A percentile compares a stretch with the other conserved stretches of the same genome.
These are phyloP conservation scores for Rhodotorula mucilaginosa DNA, from an alignment of 1,284 basidiomycete species.

Conservation along the genomic window DNA sequence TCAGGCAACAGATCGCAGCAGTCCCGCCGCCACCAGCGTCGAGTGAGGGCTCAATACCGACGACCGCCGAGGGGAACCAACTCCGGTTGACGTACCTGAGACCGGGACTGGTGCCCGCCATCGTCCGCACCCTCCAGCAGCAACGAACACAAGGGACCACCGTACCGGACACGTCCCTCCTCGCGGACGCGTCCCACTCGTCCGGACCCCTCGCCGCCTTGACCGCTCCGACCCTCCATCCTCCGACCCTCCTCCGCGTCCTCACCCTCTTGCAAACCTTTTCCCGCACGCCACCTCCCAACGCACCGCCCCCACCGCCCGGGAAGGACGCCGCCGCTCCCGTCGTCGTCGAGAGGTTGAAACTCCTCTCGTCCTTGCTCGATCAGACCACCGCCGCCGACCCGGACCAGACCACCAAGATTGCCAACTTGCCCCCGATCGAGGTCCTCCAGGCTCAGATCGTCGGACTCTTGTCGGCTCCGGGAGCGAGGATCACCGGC, in stretches of 20 bases:
- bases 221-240: constrained; percentile 49
- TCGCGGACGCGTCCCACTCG: constrained; percentile 40
- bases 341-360: constrained; percentile 45
- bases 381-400: constrained; percentile 43
- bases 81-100: constrained; percentile 1
- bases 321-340: too few species aligned
- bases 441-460: constrained; percentile 50
- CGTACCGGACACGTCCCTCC: constrained; percentile 6
- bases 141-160: neutral
- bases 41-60: constrained; percentile 43
- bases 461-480: constrained; percentile 50
- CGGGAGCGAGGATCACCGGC: constrained; percentile 39
- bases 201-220: constrained; percentile 48
- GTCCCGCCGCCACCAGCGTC: constrained; percentile 38
- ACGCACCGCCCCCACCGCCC: constrained; percentile 17
- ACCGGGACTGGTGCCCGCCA: neutral
- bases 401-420: constrained; percentile 28
- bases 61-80: neutral
- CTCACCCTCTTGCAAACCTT: constrained; percentile 46
- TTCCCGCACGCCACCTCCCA: constrained; percentile 19
- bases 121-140: neutral
- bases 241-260: constrained; percentile 48
- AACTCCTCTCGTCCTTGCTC: constrained; percentile 49
- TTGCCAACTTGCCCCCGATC: constrained; percentile 50
- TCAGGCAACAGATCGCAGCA: constrained; percentile 47